Evolutionary conservation across 164 flowering plant species (phyloP), one percentile per base, ranked within the genome.

Genomic region (Liquidambar formosana): DNA sequence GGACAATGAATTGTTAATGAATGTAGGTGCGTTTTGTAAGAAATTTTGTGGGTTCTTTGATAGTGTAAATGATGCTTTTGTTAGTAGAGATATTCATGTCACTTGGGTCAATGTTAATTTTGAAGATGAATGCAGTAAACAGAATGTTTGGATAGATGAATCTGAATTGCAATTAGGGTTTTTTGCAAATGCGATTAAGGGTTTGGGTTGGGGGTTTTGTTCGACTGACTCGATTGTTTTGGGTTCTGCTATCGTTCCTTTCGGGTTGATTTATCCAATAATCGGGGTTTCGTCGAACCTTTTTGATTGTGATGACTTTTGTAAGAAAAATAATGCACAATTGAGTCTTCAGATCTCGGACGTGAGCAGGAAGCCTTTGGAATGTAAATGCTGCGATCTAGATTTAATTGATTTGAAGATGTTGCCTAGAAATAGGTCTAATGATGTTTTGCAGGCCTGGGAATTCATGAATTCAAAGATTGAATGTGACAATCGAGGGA

Each of bases 171-270:
- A 44, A 23, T 58, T 73, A 60, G 67, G 72, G 47, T 60, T 67
- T 75, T 51, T 79, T 60, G 78, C 65, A 67, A 73, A 66, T 44
- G 90, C 83, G 47, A 77, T 89, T 74, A 83, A 61, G 83, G 76
- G 71, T 26, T 74, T 93, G 66, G 93, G 92, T 45, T 96, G 98
- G 97, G 98, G 98, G 0, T 81, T 79, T 77, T 83, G 84, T 65
- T 89, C 95, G 0, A 84, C 83, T 5, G 86, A 89, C 67, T 80
- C 87, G 0, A 80, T 96, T 73, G 52, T 82, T 58, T 75, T 90
- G 66, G 97, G 98, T 28, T 89, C 96, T 56, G 81, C 90, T 66
- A 70, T 93, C 47, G 75, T 92, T 79, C 95, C 96, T 21, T 89
- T 93, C 63, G 95, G 93, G 10, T 76, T 96, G 77, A 89, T 93